Evolutionary conservation across 2,329 filamentous ascomycete species (phyloP).

Genomic region (Talaromyces sp.): DNA sequence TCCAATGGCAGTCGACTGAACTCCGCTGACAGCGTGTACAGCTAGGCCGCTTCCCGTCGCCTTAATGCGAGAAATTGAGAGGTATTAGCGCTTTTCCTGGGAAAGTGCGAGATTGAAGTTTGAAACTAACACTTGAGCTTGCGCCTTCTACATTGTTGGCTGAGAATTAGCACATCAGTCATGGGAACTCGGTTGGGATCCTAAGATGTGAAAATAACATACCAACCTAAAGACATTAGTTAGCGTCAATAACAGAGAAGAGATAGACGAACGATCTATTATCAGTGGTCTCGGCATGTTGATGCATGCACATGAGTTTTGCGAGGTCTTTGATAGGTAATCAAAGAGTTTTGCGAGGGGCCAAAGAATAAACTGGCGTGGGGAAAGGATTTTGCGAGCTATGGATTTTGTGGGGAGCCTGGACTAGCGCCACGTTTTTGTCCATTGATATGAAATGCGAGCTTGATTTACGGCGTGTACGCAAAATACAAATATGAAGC

Average conservation of each 20-base stretch:
- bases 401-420: background rate
- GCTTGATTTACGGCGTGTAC: background rate
- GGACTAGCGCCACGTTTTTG: background rate
- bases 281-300: background rate
- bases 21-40: background rate
- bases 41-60: background rate
- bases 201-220: background rate
- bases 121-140: background rate
- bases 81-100: background rate
- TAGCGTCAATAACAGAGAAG: background rate
- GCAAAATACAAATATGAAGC: background rate
- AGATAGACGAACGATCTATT: background rate
- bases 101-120: background rate
- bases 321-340: background rate
- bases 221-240: background rate
- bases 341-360: background rate
- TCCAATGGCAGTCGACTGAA: background rate
- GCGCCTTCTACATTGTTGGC: background rate
- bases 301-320: background rate
- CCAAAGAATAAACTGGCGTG: background rate
- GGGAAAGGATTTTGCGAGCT: background rate
- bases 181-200: background rate
- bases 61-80: background rate
- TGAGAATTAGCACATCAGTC: background rate
- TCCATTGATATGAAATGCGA: background rate